phyloP scores from a whole-genome alignment of 2,329 filamentous ascomycete species.

The Colletotrichum coccodes region DNA sequence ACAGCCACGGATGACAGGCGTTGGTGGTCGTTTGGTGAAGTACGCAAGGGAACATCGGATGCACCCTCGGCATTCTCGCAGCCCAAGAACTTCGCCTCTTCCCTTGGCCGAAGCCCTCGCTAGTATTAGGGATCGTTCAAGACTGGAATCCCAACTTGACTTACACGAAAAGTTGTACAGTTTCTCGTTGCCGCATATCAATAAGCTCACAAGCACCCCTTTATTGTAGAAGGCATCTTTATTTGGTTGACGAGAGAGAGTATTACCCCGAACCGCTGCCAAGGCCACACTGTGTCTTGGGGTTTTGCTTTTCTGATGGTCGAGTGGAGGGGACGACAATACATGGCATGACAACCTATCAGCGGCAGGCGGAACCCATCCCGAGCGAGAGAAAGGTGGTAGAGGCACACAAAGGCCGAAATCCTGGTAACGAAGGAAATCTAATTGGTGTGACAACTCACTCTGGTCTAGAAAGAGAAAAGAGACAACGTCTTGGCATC shows the following conservation, averaged over 20 bases:
- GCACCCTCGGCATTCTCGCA: not conserved
- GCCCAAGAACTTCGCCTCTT: not conserved
- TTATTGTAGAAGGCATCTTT: not conserved
- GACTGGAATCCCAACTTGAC: not conserved
- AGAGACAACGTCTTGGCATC: not conserved
- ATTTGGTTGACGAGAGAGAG: not conserved
- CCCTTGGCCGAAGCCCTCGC: not conserved
- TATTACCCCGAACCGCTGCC: not conserved
- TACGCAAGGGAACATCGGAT: no score
- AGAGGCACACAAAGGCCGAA: not conserved
- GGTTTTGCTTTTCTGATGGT: not conserved
- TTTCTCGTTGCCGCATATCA: no score
- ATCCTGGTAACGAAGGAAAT: not conserved
- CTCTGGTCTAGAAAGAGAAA: not conserved
- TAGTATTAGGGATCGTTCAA: not conserved
- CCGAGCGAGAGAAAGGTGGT: not conserved
- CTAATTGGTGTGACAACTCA: not conserved
- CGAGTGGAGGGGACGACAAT: not conserved
- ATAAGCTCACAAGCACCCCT: no score
- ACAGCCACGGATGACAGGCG: not conserved
- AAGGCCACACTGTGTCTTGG: not conserved
- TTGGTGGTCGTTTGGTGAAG: no score
- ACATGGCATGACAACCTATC: not conserved
- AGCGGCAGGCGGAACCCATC: not conserved
- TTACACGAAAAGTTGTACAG: no score